Percentiles rank a stretch among this genome's conserved stretches.
Conservation (phyloP, 306 rosid species). For the Trifolium pratense region DNA sequence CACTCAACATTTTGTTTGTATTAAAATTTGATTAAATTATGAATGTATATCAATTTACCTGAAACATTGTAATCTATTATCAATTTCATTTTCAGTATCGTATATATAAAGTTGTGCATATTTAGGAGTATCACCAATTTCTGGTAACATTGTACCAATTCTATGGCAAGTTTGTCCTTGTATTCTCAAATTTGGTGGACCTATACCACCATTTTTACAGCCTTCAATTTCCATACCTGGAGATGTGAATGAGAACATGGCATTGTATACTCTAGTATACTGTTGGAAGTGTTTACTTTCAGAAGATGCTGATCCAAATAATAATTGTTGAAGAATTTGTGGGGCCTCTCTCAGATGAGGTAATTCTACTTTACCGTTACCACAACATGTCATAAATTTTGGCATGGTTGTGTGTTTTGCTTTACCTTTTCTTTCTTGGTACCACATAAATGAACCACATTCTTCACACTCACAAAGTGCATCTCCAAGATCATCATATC, state of each 20-base stretch:
- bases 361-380: no score
- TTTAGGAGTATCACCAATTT: neutral
- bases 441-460: no score
- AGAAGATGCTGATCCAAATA: neutral
- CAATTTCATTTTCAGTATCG: neutral
- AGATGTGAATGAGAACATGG: neutral
- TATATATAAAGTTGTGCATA: neutral
- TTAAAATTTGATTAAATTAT: no score
- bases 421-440: no score
- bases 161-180: neutral
- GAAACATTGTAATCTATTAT: neutral
- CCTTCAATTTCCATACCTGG: neutral
- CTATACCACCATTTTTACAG: rapidly evolving
- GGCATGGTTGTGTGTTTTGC: no score
- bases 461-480: no score
- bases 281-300: neutral
- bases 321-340: neutral
- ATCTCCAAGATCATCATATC: no score
- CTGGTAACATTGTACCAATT: neutral
- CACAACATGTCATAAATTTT: no score
- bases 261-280: neutral
- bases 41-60: no score
- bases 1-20: no score
- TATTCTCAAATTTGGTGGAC: neutral
- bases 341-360: no score